Conservation (phyloP, 352 stramenopile genomes). For the Pythium brachiatum region DNA sequence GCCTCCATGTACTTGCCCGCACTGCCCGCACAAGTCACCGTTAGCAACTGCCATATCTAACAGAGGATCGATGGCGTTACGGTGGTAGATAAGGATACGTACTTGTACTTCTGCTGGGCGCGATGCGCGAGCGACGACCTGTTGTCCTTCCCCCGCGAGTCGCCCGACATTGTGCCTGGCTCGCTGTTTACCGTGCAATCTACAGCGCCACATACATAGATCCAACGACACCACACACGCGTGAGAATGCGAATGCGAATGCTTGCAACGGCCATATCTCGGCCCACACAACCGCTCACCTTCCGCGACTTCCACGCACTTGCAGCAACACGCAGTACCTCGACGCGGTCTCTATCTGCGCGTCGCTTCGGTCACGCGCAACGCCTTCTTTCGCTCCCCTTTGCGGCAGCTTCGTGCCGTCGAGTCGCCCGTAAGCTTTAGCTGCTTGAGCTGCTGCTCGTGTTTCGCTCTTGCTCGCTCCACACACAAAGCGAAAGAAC, state of each 20-base stretch:
- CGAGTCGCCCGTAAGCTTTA: slow-evolving; percentile 2
- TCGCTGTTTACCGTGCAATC: not conserved
- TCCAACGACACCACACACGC: not conserved
- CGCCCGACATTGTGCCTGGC: slow-evolving; percentile 48
- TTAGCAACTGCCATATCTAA: not conserved
- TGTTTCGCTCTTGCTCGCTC: slow-evolving; percentile 15
- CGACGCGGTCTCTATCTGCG: not conserved
- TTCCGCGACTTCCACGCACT: not conserved
- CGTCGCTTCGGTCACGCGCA: not conserved
- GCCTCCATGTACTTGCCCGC: slow-evolving; percentile 84
- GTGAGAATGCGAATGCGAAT: slow-evolving; percentile 1
- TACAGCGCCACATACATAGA: not conserved
- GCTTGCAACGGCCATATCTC: not conserved
- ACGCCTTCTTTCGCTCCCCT: not conserved
- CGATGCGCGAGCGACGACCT: slow-evolving; percentile 85
- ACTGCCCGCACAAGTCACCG: slow-evolving; percentile 29
- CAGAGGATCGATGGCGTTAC: not conserved
- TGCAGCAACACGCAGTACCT: not conserved
- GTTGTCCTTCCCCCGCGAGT: slow-evolving; percentile 72
- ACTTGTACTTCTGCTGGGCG: slow-evolving; percentile 89
- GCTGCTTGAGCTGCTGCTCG: not conserved
- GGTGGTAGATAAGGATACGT: slow-evolving; percentile 17
- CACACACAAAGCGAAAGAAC: slow-evolving; percentile 26
- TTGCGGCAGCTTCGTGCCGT: not conserved
- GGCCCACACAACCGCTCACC: not conserved